These are phyloP conservation scores for Rhodotorula sp. DNA, from an alignment of 1,284 basidiomycete genomes.

Conservation along the genomic window DNA sequence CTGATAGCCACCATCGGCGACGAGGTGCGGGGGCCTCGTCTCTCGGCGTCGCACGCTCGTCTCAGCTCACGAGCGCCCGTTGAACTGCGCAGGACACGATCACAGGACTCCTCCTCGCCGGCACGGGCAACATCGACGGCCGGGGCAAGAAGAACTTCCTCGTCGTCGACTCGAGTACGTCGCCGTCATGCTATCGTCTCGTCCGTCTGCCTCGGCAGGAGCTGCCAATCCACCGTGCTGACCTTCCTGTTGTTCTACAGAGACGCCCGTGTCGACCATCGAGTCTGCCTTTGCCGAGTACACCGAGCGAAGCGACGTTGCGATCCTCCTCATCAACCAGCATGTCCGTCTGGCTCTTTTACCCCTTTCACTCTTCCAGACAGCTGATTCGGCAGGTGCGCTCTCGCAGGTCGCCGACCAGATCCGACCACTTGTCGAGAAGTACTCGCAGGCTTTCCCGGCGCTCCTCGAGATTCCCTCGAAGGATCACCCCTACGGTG, in stretches of 20 bases:
- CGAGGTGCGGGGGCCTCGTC: slow-evolving; percentile 63
- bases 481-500: slow-evolving; percentile 63
- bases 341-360: slow-evolving; percentile 63
- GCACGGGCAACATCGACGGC: slow-evolving; percentile 83
- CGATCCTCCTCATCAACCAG: slow-evolving; percentile 94
- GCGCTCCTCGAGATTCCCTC: slow-evolving; percentile 96
- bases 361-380: neutral
- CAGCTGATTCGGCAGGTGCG: neutral
- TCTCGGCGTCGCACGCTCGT: neutral
- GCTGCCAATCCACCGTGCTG: neutral
- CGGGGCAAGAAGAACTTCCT: slow-evolving; percentile 94
- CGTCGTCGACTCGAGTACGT: slow-evolving; percentile 83
- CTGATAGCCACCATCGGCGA: slow-evolving; percentile 92
- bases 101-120: slow-evolving; percentile 86
- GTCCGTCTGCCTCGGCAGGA: neutral
- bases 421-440: slow-evolving; percentile 92
- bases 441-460: slow-evolving; percentile 93
- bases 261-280: slow-evolving; percentile 83
- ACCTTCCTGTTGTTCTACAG: slow-evolving; percentile 53
- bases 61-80: neutral
- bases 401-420: slow-evolving; percentile 80
- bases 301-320: slow-evolving; percentile 87
- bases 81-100: slow-evolving; percentile 74
- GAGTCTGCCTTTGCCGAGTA: slow-evolving; percentile 89
- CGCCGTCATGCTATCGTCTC: neutral